These are phyloP conservation scores for Silene conica DNA, from an alignment of 148 eudicot species.

Conservation along the genomic window DNA sequence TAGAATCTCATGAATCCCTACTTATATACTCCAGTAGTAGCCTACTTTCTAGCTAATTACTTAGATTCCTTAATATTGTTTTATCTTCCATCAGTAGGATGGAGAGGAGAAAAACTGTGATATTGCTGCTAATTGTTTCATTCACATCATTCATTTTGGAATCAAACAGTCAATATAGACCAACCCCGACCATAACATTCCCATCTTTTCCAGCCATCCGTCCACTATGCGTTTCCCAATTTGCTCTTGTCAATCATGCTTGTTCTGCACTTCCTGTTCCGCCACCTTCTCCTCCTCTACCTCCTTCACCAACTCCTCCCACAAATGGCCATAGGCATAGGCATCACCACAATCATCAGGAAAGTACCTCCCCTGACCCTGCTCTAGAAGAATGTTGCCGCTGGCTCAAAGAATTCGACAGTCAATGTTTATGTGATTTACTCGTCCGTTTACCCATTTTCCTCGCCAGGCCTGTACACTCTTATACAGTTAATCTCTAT, in stretches of 20 bases:
- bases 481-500: conserved; percentile 43
- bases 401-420: conserved; percentile 60
- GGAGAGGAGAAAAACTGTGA: conserved; percentile 25
- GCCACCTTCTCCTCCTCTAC: conserved; percentile 32
- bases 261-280: conserved; percentile 48
- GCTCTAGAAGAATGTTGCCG: conserved; percentile 56
- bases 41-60: neutral
- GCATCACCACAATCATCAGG: conserved; percentile 31
- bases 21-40: conserved; percentile 24
- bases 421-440: conserved; percentile 57
- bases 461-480: conserved; percentile 56
- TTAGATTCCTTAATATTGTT: neutral
- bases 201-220: conserved; percentile 33
- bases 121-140: conserved; percentile 16
- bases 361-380: conserved; percentile 19
- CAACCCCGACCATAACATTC: conserved; percentile 14
- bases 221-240: conserved; percentile 55
- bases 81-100: conserved; percentile 21
- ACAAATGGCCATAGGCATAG: conserved; percentile 26
- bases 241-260: conserved; percentile 69
- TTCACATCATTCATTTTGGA: conserved; percentile 30
- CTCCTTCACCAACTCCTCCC: conserved; percentile 6
- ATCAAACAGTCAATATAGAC: conserved; percentile 27
- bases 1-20: conserved; percentile 37
- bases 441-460: conserved; percentile 53